Base-by-base conservation (phyloP, 352 stramenopile genomes). In the Peronospora destructor region DNA sequence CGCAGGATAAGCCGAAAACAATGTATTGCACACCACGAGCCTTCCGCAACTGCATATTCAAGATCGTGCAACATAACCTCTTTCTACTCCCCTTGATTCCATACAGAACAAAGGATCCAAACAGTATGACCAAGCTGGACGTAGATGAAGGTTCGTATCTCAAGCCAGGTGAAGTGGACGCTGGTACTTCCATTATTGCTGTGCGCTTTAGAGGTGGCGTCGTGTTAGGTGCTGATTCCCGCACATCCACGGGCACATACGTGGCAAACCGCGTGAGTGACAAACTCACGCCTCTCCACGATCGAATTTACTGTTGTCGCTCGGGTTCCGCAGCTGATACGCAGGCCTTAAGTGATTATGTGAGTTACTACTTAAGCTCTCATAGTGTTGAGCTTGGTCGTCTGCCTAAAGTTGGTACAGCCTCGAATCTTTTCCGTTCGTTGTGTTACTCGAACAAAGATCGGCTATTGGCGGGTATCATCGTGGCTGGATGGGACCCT, bases 361-460 rank as follows among this genome's bases (percentile, higher is more conserved):
- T 93, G 52, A 73, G 64, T 35, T 77, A 93, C 70, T 93, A 90
- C 16, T 39, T 93, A 39, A 61, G 66, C 36, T 88, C 79, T 25
- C 82, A 93, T 62, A 73, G 77, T 8, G 51, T 85, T 41, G 82
- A 92, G 41, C 42, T 98, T 9, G 96, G 95, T 6, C 76, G 90
- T 21, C 49, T 89, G 47, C 95, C 96, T 10, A 95, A 92, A 54
- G 96, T 99, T 30, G 96, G 97, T 66, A 97, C 95, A 17, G 96
- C 96, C n/a, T 94, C 95, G 16, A 98, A 98, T 68, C 70, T 99
- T 33, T 98, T 98, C 72, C 76, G 85, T 29, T 88, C 83, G 56
- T 78, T 99, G 43, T 98, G 93, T 70, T 99, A 99, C 75, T 79
- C 96, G 57, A 98, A 99, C 84, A 99, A 99, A 71, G 96, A 99